Base-by-base conservation (phyloP, 257 asterid genomes). In the Solanum okadae region DNA sequence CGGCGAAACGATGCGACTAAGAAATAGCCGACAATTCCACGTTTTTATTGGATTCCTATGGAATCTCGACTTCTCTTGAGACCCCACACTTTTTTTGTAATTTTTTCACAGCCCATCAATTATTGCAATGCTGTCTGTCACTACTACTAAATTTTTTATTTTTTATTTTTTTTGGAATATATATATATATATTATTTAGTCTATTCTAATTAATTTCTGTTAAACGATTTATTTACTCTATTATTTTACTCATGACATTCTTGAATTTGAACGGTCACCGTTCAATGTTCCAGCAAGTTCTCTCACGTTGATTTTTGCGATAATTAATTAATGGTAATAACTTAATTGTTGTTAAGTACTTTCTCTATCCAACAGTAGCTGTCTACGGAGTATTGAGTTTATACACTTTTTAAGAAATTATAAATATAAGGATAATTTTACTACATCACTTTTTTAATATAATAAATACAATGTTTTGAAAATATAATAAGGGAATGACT, bases 1-100 rank as follows among this genome's bases (percentile, higher is more conserved):
- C 92, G 93, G 95, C 93, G 90, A 92, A 89, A 61, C 87, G 92
- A 90, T 87, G 89, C 85, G 88, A 77, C 16, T n/a, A n/a, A 83
- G 15, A 27, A 27, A 40, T 23, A 4, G 73, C 90, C 86, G 78
- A 77, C 89, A 79, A 40, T 25, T 78, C 89, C 91, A 89, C 89
- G 91, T 90, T 91, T 71, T 79, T 79, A 79, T 79, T 37, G 65
- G 65, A 79, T 78, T 27, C 85, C 38, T 42, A 44, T 15, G 85
- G 85, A 79, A 79, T 79, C 85, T 79, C 38, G 18, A 10, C 85
- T 44, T 25, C 16, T 79, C 65, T 27, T 25, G 20, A 8, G 65
- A 27, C 65, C 67, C 67, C 85, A 37, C 6, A 65, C 2, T 25
- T 25, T 63, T 65, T 63, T 10, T n/a, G 14, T 5, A 10, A 8